These are phyloP conservation scores for Leptodermis oblonga DNA, from an alignment of 257 asterid genomes.

Conservation along the genomic window DNA sequence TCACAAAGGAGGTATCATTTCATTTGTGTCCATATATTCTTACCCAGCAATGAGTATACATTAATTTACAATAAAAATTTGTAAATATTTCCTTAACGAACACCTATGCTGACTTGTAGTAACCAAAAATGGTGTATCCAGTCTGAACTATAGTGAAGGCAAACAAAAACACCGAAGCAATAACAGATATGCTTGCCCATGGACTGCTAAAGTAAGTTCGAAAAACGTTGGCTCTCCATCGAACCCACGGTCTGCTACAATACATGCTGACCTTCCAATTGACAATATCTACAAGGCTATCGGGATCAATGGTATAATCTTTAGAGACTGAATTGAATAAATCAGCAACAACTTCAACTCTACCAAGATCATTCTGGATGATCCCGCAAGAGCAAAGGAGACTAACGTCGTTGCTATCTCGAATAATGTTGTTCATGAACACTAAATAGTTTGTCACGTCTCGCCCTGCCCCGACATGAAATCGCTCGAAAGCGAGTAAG, in stretches of 20 bases:
- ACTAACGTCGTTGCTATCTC: constrained; percentile 39
- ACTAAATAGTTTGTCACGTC: constrained; percentile 45
- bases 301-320: constrained; percentile 45
- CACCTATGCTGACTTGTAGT: too few species aligned
- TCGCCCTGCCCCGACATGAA: constrained; percentile 45
- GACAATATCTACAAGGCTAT: constrained; percentile 35
- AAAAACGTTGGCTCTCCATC: constrained; percentile 51
- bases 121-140: constrained; percentile 23
- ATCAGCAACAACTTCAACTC: constrained; percentile 44
- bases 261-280: constrained; percentile 33
- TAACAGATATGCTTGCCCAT: constrained; percentile 45
- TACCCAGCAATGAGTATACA: too few species aligned
- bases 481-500: constrained; percentile 46
- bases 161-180: constrained; percentile 43
- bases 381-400: constrained; percentile 37
- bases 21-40: too few species aligned
- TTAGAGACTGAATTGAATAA: constrained; percentile 43
- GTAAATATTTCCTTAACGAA: too few species aligned
- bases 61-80: too few species aligned
- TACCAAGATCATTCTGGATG: constrained; percentile 42
- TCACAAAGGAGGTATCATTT: too few species aligned
- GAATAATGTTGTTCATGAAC: constrained; percentile 51
- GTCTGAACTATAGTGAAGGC: constrained; percentile 46
- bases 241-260: constrained; percentile 41
- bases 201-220: constrained; percentile 51